Evolutionary conservation across 352 stramenopile species (phyloP), one percentile per base, ranked within the genome.

Genomic region (Phytophthora lateralis): DNA sequence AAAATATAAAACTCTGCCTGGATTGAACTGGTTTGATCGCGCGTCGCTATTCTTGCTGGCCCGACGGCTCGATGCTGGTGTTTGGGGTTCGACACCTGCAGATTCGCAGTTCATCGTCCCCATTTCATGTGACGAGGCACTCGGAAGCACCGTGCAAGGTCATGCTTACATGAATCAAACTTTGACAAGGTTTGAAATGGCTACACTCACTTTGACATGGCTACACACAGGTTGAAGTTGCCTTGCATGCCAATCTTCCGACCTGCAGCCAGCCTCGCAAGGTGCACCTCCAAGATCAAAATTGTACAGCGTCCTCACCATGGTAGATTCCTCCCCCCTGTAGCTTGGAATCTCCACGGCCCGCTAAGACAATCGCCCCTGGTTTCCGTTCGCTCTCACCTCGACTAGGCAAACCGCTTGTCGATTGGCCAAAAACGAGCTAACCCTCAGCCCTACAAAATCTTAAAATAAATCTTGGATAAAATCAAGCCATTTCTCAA

Each of bases 1-100:
- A 42, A 62, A 53, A 68, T 63, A 63, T 45, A 55, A 67, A 57
- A 64, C 41, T 20, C 47, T 43, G 20, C 37, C 29, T 48, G 51
- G 32, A 38, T 35, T 60, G 52, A 55, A 53, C 35, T 41, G 35
- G 35, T 41, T 37, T 15, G 12, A 24, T 24, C 21, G 21, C 21
- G 21, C 21, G 1, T 24, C 21, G 30, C 30, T 37, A 37, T 37
- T 37, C 30, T 37, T 15, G 30, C 10, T 37, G 30, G 8, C 8
- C 10, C 30, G 15, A 37, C 30, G 30, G 7, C 30, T 15, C 4
- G 30, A 7, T 15, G 30, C 30, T 15, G 12, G 30, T 37, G 30
- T 37, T 37, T 37, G 30, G 12, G 9, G 30, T 37, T 37, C 9
- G 30, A 37, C 30, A 15, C 38, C 38, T 21, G 15, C n/a, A 44